Evolutionary conservation across 805 yeast genomes (phyloP).

Genomic region (Cyberlindnera saturnus): DNA sequence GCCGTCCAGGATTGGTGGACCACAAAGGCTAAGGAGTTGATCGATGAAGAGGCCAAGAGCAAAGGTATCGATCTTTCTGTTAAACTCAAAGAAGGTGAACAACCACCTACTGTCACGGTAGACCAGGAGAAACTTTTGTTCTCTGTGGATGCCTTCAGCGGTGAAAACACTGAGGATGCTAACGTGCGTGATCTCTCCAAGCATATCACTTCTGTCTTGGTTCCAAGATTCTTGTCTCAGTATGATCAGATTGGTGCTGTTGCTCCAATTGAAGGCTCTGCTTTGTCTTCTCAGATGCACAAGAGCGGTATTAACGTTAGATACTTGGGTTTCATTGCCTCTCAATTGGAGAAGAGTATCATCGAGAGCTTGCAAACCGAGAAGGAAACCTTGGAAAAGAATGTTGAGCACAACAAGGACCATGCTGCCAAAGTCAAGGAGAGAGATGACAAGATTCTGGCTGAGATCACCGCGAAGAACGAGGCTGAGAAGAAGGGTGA

Average conservation of each 20-base stretch:
- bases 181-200: constrained; percentile 62
- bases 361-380: constrained; percentile 20
- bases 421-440: constrained; percentile 13
- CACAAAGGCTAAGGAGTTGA: constrained; percentile 44
- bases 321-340: constrained; percentile 67
- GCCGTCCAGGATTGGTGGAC: constrained; percentile 91
- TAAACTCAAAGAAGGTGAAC: constrained; percentile 25
- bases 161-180: constrained; percentile 38
- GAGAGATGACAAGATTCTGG: constrained; percentile 9
- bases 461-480: constrained; percentile 17
- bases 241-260: constrained; percentile 43
- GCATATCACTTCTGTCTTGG: constrained; percentile 50
- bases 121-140: constrained; percentile 41
- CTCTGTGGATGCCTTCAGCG: constrained; percentile 54
- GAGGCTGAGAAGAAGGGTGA: constrained; percentile 23
- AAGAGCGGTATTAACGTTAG: constrained; percentile 82
- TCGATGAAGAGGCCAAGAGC: constrained; percentile 28
- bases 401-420: constrained; percentile 17
- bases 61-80: constrained; percentile 21
- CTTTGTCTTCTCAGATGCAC: constrained; percentile 65
- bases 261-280: constrained; percentile 75
- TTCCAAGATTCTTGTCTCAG: constrained; percentile 51
- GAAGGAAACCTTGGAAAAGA: constrained; percentile 8
- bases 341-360: constrained; percentile 23
- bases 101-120: constrained; percentile 44